Conservation (phyloP, 495 filamentous ascomycete species). For the Neurospora cerealis region DNA sequence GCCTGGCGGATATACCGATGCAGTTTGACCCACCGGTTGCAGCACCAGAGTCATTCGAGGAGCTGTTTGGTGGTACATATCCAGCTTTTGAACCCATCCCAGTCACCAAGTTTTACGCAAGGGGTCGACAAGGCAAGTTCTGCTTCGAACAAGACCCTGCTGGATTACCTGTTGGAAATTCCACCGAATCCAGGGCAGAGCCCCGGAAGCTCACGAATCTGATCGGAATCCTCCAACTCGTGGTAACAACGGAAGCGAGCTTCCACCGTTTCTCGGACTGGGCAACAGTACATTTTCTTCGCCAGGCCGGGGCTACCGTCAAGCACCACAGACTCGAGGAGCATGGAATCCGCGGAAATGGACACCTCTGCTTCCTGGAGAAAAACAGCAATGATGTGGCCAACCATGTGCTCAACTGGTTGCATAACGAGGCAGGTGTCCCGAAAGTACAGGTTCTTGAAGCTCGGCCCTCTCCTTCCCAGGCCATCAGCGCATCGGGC, state of each 20-base stretch:
- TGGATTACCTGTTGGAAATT: conserved; percentile 21
- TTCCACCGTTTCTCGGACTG: conserved; percentile 50
- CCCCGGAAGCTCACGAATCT: conserved; percentile 39
- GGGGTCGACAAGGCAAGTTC: neutral
- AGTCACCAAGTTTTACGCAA: neutral
- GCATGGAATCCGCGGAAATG: conserved; percentile 44
- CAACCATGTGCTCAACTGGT: conserved; percentile 15
- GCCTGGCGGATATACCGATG: conserved; percentile 36
- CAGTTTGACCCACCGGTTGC: conserved; percentile 4
- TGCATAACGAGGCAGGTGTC: neutral
- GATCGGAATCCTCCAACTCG: conserved; percentile 30
- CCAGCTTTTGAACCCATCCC: neutral
- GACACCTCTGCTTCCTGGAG: conserved; percentile 51
- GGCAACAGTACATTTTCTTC: conserved; percentile 42
- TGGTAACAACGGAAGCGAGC: conserved; percentile 44
- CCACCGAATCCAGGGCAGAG: conserved; percentile 23
- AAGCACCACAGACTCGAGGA: conserved; percentile 37
- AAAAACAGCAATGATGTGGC: conserved; percentile 47
- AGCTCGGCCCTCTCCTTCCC: neutral
- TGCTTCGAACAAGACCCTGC: neutral
- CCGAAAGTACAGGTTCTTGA: neutral
- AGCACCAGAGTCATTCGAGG: neutral
- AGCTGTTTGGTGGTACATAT: neutral
- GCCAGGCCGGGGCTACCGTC: conserved; percentile 43
- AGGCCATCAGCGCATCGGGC: neutral